phyloP scores from a whole-genome alignment of 2,329 filamentous ascomycete genomes.

The Claviceps monticola region DNA sequence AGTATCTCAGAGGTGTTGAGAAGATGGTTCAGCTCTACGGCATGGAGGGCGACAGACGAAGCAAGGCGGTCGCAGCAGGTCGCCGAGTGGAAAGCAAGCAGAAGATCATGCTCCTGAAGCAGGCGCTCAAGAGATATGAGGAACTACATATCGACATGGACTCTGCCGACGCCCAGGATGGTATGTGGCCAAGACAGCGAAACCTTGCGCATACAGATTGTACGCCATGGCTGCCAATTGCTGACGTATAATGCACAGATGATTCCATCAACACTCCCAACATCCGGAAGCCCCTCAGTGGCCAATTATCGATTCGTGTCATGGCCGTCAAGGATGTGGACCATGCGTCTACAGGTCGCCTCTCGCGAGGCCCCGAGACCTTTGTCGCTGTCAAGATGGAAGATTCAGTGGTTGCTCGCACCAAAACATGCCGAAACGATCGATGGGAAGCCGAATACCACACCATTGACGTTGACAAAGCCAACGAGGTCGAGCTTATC shows the following conservation, averaged over 20 bases:
- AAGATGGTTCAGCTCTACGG: constrained; percentile 98
- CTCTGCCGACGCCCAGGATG: constrained; percentile 61
- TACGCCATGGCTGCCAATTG: background rate
- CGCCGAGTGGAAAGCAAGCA: constrained; percentile 90
- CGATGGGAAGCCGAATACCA: constrained; percentile 86
- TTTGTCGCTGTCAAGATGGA: constrained; percentile 96
- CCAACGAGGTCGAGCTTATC: constrained; percentile 94
- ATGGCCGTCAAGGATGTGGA: constrained; percentile 88
- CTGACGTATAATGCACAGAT: constrained; percentile 38
- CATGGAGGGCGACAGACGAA: constrained; percentile 95
- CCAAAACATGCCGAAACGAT: constrained; percentile 72
- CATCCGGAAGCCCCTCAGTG: constrained; percentile 87
- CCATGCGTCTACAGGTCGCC: constrained; percentile 71
- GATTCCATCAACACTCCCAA: constrained; percentile 94
- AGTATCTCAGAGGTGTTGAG: constrained; percentile 96
- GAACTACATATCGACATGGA: constrained; percentile 94
- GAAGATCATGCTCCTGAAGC: constrained; percentile 90
- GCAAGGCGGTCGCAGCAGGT: constrained; percentile 80
- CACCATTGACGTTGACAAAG: constrained; percentile 90
- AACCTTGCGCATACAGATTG: background rate
- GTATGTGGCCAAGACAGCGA: constrained; percentile 35
- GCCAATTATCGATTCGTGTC: constrained; percentile 75
- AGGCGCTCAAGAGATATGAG: constrained; percentile 92
- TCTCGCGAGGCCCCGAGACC: constrained; percentile 83
- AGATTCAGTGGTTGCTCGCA: constrained; percentile 80